Base-by-base conservation (phyloP, 805 yeast species). In the Spathaspora boniae region DNA sequence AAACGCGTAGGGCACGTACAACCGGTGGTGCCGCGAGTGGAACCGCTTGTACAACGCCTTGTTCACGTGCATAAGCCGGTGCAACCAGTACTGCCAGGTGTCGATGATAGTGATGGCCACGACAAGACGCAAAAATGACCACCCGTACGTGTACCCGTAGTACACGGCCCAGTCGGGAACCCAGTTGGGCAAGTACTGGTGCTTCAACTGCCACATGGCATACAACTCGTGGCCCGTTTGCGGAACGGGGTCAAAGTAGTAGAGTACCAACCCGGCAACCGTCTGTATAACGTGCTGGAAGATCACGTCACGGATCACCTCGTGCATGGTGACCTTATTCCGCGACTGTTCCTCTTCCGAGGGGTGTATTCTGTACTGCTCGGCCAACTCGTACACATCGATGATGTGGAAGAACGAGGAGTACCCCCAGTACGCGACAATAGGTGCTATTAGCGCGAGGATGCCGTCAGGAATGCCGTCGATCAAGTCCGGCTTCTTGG, bases 1-100 rank as follows among this genome's bases (percentile, higher is more conserved):
- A 60, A 73, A 89, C 1, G 98, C 97, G 59, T 88, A 93, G 6
- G 98, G 98, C 24, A 93, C 96, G 49, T 93, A 91, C 33, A 93
- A 70, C 36, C 91, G 69, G 62, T 93, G 98, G 62, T 93, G 98
- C 47, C 95, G 80, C 5, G 98, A 87, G 60, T 93, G 98, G 70
- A 86, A 86, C 35, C 78, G 65, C 44, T 74, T 76, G 72, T 93
- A 93, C 32, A 89, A 65, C 37, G 70, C 64, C 54, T 80, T 81
- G 71, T 85, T 85, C 54, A 71, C 51, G 56, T 93, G 98, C 98
- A 93, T 89, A 44, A 72, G 56, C 43, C 96, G 74, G 59, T 93
- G 98, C 44, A 89, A 68, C 70, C 79, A 78, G 60, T 85, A 93
- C 64, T 93, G 98, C 98, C 98, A 93, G 3, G 95, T 74, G 58